Percentiles rank a stretch among this genome's conserved stretches.
These are phyloP conservation scores for Mycosphaerelloides madeirae DNA, from an alignment of 2,329 filamentous ascomycete genomes.

Conservation along the genomic window DNA sequence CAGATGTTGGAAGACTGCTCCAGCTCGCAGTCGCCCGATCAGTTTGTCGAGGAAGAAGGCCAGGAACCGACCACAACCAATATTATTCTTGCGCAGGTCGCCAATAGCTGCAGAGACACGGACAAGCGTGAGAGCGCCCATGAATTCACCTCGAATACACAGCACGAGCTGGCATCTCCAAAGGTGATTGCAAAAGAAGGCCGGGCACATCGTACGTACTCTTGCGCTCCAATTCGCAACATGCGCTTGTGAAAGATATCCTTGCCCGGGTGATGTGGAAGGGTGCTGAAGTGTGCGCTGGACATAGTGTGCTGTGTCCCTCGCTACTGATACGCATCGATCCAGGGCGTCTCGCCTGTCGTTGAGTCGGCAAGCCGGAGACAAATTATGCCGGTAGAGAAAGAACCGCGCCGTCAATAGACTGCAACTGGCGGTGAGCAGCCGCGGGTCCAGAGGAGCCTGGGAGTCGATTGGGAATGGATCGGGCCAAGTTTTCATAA, in stretches of 20 bases:
- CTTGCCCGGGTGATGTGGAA: conserved; percentile 19
- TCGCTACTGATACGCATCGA: conserved; percentile 66
- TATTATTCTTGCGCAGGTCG: conserved; percentile 65
- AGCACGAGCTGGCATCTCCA: conserved; percentile 83
- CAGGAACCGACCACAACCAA: conserved; percentile 74
- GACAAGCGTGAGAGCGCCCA: conserved; percentile 67
- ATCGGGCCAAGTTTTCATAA: conserved; percentile 69
- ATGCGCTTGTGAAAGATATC: conserved; percentile 28
- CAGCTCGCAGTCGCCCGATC: conserved; percentile 50
- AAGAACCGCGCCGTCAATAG: conserved; percentile 79
- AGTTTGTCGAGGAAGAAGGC: conserved; percentile 73
- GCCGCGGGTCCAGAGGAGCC: conserved; percentile 65
- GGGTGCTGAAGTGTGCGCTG: conserved; percentile 55
- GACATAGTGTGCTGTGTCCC: conserved; percentile 74
- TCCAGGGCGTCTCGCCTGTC: conserved; percentile 69
- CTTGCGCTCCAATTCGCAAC: conserved; percentile 49
- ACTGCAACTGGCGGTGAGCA: conserved; percentile 69
- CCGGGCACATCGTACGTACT: conserved; percentile 64
- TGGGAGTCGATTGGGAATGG: conserved; percentile 65
- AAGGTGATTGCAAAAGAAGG: conserved; percentile 74
- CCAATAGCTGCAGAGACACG: conserved; percentile 67
- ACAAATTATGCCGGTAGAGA: conserved; percentile 83
- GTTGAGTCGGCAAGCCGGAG: conserved; percentile 61
- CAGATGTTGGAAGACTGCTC: conserved; percentile 37
- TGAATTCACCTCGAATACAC: conserved; percentile 67